Conservation (phyloP, 805 yeast species). For the Starmera quercuum region DNA sequence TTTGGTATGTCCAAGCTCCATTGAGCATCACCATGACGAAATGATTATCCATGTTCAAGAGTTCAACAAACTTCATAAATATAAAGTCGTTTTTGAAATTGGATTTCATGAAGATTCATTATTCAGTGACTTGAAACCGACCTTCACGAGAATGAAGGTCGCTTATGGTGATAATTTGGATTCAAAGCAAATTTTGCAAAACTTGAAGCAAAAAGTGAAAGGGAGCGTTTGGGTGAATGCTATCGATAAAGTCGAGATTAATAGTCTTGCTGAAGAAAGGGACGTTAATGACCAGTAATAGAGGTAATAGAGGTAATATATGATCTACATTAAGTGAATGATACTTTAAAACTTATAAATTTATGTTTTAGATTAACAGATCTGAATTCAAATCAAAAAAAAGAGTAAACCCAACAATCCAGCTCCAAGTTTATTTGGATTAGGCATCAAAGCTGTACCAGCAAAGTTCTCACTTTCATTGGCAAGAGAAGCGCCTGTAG, state of each 20-base stretch:
- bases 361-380: no score
- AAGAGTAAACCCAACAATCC: no score
- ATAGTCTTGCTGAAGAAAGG: no score
- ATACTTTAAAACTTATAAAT: no score
- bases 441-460: no score
- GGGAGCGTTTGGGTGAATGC: constrained; percentile 1
- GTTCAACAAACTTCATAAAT: constrained; percentile 10
- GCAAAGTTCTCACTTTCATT: no score
- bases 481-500: no score
- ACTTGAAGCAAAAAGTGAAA: constrained; percentile 6
- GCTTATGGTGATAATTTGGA: constrained; percentile 10
- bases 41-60: constrained; percentile 9
- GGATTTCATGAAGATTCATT: constrained; percentile 7
- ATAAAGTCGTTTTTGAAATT: constrained; percentile 10
- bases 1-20: constrained; percentile 7
- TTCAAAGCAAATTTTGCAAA: constrained; percentile 4
- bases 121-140: constrained; percentile 2
- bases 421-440: no score
- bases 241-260: not conserved
- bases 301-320: no score
- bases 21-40: constrained; percentile 2
- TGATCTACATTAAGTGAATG: no score
- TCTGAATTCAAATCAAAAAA: no score
- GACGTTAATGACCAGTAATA: no score
- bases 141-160: constrained; percentile 2